phyloP scores from a whole-genome alignment of 768 basidiomycete genomes.

The Suillus plorans region DNA sequence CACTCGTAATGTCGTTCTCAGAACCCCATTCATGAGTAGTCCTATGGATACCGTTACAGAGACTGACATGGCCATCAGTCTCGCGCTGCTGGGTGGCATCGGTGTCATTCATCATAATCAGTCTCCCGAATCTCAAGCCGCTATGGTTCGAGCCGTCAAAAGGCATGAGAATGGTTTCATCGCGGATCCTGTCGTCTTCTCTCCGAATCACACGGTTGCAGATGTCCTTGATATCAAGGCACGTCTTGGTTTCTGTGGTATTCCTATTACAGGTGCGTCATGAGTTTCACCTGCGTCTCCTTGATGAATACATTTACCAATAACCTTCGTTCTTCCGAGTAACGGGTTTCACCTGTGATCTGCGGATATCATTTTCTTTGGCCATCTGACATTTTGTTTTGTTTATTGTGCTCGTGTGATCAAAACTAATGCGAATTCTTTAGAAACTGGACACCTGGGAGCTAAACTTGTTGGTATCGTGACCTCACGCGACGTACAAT shows the following conservation, averaged over 20 bases:
- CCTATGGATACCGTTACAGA: slow-evolving; percentile 99
- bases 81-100: slow-evolving; percentile 95
- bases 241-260: slow-evolving; percentile 90
- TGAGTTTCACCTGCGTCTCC: slow-evolving; percentile 4
- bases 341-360: slow-evolving; percentile 71
- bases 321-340: slow-evolving; percentile 92
- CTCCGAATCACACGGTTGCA: slow-evolving; percentile 73
- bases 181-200: slow-evolving; percentile 87
- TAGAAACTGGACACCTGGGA: slow-evolving; percentile 84
- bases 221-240: slow-evolving; percentile 94
- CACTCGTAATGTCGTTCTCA: slow-evolving; percentile 87
- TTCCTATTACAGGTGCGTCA: slow-evolving; percentile 91
- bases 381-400: slow-evolving; percentile 19
- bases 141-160: slow-evolving; percentile 97
- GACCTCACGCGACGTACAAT: slow-evolving; percentile 94
- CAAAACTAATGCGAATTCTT: slow-evolving; percentile 19
- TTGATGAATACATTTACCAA: slow-evolving; percentile 47
- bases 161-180: slow-evolving; percentile 99
- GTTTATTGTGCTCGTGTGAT: slow-evolving; percentile 6
- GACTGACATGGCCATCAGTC: slow-evolving; percentile 86
- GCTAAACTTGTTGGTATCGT: slow-evolving; percentile 96
- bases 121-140: slow-evolving; percentile 78
- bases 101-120: slow-evolving; percentile 99
- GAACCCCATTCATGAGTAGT: slow-evolving; percentile 95
- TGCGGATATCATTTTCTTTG: slow-evolving; percentile 53